Conservation (phyloP, 2,329 filamentous ascomycete species). For the Ceratocystis alfenasii region DNA sequence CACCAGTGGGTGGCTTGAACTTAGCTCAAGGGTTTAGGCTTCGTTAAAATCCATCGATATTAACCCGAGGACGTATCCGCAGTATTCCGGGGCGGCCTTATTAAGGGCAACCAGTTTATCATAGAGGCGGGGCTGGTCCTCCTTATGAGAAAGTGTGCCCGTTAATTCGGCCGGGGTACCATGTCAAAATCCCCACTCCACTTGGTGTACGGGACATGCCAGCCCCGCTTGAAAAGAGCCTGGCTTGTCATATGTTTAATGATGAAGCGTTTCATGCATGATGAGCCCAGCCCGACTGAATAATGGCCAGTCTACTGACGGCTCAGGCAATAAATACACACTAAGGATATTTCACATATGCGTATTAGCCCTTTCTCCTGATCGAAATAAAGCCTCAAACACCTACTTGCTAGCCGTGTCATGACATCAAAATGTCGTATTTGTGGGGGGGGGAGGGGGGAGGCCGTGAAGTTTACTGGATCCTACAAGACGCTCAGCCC, state of each 20-base stretch:
- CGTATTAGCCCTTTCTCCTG: no score
- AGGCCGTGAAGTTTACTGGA: background rate
- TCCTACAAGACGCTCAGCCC: background rate
- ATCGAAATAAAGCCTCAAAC: no score
- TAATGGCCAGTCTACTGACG: no score
- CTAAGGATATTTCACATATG: no score
- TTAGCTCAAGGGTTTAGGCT: background rate
- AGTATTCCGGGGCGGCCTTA: background rate
- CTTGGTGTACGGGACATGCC: background rate
- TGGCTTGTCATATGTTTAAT: background rate
- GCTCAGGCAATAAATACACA: no score
- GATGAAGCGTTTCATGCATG: no score
- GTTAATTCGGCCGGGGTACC: constrained; percentile 11
- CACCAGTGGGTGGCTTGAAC: background rate
- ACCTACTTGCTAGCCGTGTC: background rate
- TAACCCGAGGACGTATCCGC: background rate
- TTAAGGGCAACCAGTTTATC: background rate
- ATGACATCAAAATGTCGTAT: background rate
- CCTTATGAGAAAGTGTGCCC: background rate
- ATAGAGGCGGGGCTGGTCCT: background rate
- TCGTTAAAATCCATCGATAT: background rate
- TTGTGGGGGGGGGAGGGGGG: background rate
- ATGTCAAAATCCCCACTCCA: background rate
- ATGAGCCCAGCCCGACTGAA: no score
- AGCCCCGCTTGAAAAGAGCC: background rate